Percentiles rank a stretch among this genome's conserved stretches.
These are phyloP conservation scores for Mycena polygramma DNA, from an alignment of 768 basidiomycete genomes.

Conservation along the genomic window DNA sequence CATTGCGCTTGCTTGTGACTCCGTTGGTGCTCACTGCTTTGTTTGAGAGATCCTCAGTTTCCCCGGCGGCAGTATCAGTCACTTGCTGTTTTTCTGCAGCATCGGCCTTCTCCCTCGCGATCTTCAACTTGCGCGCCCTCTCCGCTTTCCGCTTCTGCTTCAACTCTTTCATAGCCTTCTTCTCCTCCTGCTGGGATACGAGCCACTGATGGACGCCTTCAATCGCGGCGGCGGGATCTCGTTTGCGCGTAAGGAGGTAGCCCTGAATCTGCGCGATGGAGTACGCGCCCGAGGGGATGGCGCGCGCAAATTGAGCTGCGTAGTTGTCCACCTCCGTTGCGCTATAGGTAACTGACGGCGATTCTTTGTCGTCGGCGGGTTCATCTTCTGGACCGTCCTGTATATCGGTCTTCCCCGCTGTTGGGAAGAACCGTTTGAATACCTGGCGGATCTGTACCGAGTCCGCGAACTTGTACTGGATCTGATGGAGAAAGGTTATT, in stretches of 20 bases:
- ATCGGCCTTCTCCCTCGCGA: background rate
- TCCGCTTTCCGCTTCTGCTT: constrained; percentile 5
- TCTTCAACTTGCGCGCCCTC: background rate
- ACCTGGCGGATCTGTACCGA: constrained; percentile 20
- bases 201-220: constrained; percentile 43
- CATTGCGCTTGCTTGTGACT: too few species aligned
- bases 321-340: constrained; percentile 28
- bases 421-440: constrained; percentile 28
- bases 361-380: background rate
- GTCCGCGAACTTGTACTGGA: constrained; percentile 28
- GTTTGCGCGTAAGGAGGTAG: constrained; percentile 48
- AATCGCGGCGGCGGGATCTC: constrained; percentile 28
- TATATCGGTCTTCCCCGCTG: background rate
- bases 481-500: background rate
- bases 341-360: background rate
- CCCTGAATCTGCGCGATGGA: constrained; percentile 55
- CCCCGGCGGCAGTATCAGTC: too few species aligned
- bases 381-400: background rate
- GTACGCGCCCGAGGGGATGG: constrained; percentile 43
- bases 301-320: constrained; percentile 43
- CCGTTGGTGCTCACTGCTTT: too few species aligned
- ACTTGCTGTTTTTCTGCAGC: background rate
- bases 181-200: constrained; percentile 41
- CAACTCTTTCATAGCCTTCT: constrained; percentile 6
- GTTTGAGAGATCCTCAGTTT: too few species aligned